Percentiles rank a stretch among this genome's conserved stretches.
Evolutionary conservation across 179 eudicot genomes (phyloP).

Genomic region (Vitellaria paradoxa): DNA sequence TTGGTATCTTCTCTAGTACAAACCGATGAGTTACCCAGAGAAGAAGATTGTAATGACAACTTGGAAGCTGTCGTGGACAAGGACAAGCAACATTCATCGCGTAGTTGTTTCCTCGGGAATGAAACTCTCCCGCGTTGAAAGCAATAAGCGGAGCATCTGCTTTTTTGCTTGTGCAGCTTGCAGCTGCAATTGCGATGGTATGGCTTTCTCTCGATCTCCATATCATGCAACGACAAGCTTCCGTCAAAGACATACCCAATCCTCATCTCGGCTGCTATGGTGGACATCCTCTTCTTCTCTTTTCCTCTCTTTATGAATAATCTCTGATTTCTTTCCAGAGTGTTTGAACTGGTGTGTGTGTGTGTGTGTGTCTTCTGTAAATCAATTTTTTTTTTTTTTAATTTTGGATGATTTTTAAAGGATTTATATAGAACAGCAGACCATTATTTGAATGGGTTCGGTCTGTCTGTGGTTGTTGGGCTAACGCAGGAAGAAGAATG

Average conservation of each 20-base stretch:
- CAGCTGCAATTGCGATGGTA: conserved; percentile 22
- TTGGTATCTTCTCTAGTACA: background rate
- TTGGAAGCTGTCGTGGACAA: background rate
- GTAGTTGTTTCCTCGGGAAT: background rate
- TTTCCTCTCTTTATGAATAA: background rate
- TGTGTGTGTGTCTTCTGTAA: no score
- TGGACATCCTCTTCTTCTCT: background rate
- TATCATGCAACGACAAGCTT: conserved; percentile 25
- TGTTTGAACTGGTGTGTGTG: background rate
- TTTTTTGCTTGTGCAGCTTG: conserved; percentile 11
- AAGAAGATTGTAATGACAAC: no score
- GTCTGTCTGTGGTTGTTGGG: background rate
- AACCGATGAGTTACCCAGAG: background rate
- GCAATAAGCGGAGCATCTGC: background rate
- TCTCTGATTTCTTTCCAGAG: background rate
- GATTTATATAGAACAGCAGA: background rate
- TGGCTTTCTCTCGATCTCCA: conserved; percentile 22
- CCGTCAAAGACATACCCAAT: conserved; percentile 18
- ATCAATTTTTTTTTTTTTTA: no score
- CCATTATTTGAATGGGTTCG: background rate
- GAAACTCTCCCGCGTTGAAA: background rate
- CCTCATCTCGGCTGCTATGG: conserved; percentile 16
- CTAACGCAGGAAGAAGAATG: background rate
- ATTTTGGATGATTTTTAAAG: background rate
- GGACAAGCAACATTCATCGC: background rate